Percentiles rank a stretch among this genome's conserved stretches.
Evolutionary conservation across 495 filamentous ascomycete species (phyloP).

Genomic region (Letharia columbiana): DNA sequence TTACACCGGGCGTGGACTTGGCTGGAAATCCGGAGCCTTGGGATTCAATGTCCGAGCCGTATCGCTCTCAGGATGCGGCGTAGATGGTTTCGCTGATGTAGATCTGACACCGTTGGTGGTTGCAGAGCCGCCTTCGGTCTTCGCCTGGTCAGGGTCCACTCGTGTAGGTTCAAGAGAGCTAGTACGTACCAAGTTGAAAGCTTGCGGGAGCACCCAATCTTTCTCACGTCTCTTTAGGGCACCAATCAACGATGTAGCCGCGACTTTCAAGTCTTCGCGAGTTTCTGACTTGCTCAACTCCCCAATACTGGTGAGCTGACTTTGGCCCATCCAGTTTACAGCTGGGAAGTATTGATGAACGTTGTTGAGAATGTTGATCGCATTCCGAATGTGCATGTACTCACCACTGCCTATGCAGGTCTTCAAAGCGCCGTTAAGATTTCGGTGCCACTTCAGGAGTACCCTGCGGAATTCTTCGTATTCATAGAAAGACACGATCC

Average conservation of each 20-base stretch:
- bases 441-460: slow-evolving; percentile 82
- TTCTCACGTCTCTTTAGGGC: slow-evolving; percentile 69
- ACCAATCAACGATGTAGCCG: slow-evolving; percentile 76
- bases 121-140: slow-evolving; percentile 9
- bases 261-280: slow-evolving; percentile 81
- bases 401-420: slow-evolving; percentile 69
- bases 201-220: slow-evolving; percentile 79
- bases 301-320: slow-evolving; percentile 59
- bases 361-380: slow-evolving; percentile 80
- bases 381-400: slow-evolving; percentile 97
- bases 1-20: slow-evolving; percentile 35
- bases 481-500: slow-evolving; percentile 57
- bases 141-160: slow-evolving; percentile 5
- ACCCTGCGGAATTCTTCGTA: slow-evolving; percentile 80
- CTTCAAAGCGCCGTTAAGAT: slow-evolving; percentile 65
- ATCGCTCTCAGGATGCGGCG: slow-evolving; percentile 33
- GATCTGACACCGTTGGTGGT: slow-evolving; percentile 25
- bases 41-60: slow-evolving; percentile 39
- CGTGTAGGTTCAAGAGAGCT: slow-evolving; percentile 27
- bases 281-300: slow-evolving; percentile 57
- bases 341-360: slow-evolving; percentile 73
- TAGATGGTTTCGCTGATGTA: slow-evolving; percentile 31
- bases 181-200: slow-evolving; percentile 44
- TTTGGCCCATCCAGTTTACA: slow-evolving; percentile 76
- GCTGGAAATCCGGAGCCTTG: slow-evolving; percentile 41